Evolutionary conservation across 2,329 filamentous ascomycete species (phyloP).

Genomic region (Phoma herbarum): DNA sequence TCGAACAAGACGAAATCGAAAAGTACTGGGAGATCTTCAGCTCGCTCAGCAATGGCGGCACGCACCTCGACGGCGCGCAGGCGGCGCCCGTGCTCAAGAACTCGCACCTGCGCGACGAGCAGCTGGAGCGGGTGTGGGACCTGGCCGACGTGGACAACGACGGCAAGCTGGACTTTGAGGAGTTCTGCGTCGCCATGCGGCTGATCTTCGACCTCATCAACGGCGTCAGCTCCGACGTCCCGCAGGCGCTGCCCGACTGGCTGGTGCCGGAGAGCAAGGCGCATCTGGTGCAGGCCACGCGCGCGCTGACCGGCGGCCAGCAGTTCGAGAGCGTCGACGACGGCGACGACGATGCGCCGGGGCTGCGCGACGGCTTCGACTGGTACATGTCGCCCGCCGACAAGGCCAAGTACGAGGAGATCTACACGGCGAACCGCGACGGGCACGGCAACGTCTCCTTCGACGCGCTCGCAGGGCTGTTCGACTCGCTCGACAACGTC

Average conservation of each 20-base stretch:
- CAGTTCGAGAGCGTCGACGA: constrained; percentile 84
- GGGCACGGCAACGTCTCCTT: constrained; percentile 81
- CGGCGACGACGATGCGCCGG: constrained; percentile 81
- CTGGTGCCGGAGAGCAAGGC: constrained; percentile 84
- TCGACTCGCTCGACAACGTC: constrained; percentile 73
- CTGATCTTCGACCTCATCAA: constrained; percentile 98
- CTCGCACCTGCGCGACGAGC: constrained; percentile 75
- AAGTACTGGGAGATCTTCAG: constrained; percentile 84
- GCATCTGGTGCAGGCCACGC: constrained; percentile 53
- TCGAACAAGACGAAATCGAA: constrained; percentile 78
- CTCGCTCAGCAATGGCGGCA: constrained; percentile 69
- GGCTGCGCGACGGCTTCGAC: constrained; percentile 95
- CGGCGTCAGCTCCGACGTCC: constrained; percentile 86
- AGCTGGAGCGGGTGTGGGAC: constrained; percentile 98
- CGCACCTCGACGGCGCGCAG: constrained; percentile 72
- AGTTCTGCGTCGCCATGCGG: constrained; percentile 99
- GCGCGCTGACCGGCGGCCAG: constrained; percentile 70
- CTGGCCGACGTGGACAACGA: constrained; percentile 97
- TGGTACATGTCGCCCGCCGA: constrained; percentile 98
- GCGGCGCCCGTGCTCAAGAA: constrained; percentile 78
- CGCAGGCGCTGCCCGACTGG: constrained; percentile 87
- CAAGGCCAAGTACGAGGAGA: constrained; percentile 94
- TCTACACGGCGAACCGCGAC: constrained; percentile 92
- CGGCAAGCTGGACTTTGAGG: constrained; percentile 97
- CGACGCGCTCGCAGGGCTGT: constrained; percentile 80